These are phyloP conservation scores for Talaromyces sp. DNA, from an alignment of 2,329 filamentous ascomycete genomes.

Conservation along the genomic window DNA sequence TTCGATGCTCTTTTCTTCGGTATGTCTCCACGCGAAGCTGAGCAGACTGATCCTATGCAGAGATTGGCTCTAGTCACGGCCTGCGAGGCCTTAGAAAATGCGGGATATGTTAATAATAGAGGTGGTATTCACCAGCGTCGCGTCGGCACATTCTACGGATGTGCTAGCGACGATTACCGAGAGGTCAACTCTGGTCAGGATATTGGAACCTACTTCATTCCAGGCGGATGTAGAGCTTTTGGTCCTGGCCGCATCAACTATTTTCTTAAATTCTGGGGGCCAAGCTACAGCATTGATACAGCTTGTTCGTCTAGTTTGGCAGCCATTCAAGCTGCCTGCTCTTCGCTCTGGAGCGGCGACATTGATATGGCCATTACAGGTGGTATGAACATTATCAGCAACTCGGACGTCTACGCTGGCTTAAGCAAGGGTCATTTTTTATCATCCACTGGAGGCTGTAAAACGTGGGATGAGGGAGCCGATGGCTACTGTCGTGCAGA, in stretches of 20 bases:
- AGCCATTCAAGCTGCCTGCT: slow-evolving; percentile 66
- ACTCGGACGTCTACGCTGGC: slow-evolving; percentile 72
- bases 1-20: slow-evolving; percentile 11
- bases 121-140: slow-evolving; percentile 22
- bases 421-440: slow-evolving; percentile 51
- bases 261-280: slow-evolving; percentile 69
- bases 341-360: slow-evolving; percentile 58
- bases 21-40: slow-evolving; percentile 58
- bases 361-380: slow-evolving; percentile 72
- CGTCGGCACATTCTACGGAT: slow-evolving; percentile 69
- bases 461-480: slow-evolving; percentile 45
- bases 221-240: slow-evolving; percentile 57
- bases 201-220: slow-evolving; percentile 64
- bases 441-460: slow-evolving; percentile 40
- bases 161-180: slow-evolving; percentile 70
- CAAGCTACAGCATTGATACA: slow-evolving; percentile 66
- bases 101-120: slow-evolving; percentile 59
- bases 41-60: slow-evolving; percentile 76
- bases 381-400: slow-evolving; percentile 66
- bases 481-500: slow-evolving; percentile 53
- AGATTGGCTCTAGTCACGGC: slow-evolving; percentile 71
- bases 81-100: slow-evolving; percentile 76
- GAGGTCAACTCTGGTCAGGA: slow-evolving; percentile 61
- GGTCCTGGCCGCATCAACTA: slow-evolving; percentile 65
- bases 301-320: slow-evolving; percentile 69